A percentile compares a stretch with the other conserved stretches of the same genome.
Evolutionary conservation across 2,329 filamentous ascomycete species (phyloP).

Genomic region (Apiospora marii): DNA sequence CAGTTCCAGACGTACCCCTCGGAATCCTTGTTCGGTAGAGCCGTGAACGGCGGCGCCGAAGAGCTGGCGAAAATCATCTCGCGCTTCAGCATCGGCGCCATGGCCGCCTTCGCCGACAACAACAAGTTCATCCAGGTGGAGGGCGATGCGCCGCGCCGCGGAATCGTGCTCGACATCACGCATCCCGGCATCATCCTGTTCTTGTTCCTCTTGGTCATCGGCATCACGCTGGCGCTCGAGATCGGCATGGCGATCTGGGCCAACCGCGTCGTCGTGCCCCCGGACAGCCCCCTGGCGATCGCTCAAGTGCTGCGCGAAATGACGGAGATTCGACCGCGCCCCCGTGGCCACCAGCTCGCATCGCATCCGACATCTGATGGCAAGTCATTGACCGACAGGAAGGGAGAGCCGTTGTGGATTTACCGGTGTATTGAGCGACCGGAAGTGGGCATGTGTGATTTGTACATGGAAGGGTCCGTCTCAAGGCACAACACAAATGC

Average conservation of each 20-base stretch:
- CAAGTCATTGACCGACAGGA: constrained; percentile 15
- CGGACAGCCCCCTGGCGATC: constrained; percentile 7
- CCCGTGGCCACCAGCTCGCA: background rate
- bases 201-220: constrained; percentile 19
- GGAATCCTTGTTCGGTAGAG: constrained; percentile 47
- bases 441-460: constrained; percentile 21
- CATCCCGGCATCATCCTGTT: constrained; percentile 5
- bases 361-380: background rate
- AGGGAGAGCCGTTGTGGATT: constrained; percentile 21
- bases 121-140: constrained; percentile 38
- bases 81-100: constrained; percentile 46
- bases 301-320: constrained; percentile 22
- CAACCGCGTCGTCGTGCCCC: constrained; percentile 23
- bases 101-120: constrained; percentile 43
- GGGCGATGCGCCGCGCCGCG: constrained; percentile 40
- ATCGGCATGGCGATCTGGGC: constrained; percentile 23
- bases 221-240: constrained; percentile 23
- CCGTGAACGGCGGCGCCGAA: constrained; percentile 39
- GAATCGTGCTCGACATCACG: constrained; percentile 17
- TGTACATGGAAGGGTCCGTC: constrained; percentile 22
- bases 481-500: background rate
- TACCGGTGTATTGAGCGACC: background rate
- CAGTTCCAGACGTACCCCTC: constrained; percentile 52
- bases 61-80: constrained; percentile 48
- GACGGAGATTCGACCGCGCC: background rate